phyloP scores from a whole-genome alignment of 2,329 filamentous ascomycete genomes.

The Neofusicoccum kwambonambiense region DNA sequence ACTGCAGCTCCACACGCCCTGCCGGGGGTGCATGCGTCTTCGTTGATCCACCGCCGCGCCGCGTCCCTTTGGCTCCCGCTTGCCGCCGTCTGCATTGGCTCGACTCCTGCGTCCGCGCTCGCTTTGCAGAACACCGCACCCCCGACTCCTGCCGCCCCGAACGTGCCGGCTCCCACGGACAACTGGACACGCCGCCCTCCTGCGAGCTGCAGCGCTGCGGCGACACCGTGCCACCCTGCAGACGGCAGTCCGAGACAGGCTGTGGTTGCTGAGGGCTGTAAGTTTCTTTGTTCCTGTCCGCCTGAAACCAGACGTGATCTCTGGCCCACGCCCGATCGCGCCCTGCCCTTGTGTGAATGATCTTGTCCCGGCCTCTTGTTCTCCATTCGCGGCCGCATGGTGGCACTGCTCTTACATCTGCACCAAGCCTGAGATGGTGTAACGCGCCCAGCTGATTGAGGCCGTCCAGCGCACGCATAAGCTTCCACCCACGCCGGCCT shows the following conservation, averaged over 20 bases:
- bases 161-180: constrained; percentile 7
- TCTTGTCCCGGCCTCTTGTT: constrained; percentile 14
- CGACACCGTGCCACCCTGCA: constrained; percentile 10
- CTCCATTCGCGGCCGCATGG: constrained; percentile 17
- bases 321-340: constrained; percentile 1
- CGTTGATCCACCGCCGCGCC: constrained; percentile 10
- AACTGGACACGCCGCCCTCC: constrained; percentile 6
- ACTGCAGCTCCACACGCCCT: constrained; percentile 14
- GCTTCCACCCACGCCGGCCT: constrained; percentile 16
- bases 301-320: constrained; percentile 18
- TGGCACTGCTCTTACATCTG: constrained; percentile 15
- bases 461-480: constrained; percentile 17
- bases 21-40: constrained; percentile 11
- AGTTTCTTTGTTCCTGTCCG: constrained; percentile 18
- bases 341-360: constrained; percentile 15
- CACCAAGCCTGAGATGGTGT: constrained; percentile 18
- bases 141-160: not conserved
- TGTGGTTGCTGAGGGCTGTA: constrained; percentile 17
- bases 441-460: constrained; percentile 17
- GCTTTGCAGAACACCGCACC: constrained; percentile 1
- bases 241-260: constrained; percentile 18
- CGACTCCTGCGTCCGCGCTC: constrained; percentile 6
- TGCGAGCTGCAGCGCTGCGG: constrained; percentile 10
- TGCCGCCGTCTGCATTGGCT: constrained; percentile 11
- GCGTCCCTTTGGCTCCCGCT: constrained; percentile 7